These are phyloP conservation scores for Elongisporangium prolatum DNA, from an alignment of 352 stramenopile genomes.

Conservation along the genomic window DNA sequence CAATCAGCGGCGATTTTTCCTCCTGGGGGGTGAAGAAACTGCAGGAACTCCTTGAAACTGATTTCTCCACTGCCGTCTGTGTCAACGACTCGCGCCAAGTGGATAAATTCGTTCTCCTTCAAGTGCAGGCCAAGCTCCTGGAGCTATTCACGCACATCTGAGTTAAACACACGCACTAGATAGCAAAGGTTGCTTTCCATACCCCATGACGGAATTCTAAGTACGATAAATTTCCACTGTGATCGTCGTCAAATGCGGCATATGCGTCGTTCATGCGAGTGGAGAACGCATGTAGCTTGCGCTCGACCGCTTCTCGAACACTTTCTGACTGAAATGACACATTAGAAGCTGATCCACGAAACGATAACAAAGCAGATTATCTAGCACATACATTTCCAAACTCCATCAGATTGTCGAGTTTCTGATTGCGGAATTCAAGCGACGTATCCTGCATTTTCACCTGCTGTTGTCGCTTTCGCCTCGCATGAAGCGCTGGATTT, in stretches of 20 bases:
- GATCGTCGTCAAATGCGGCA: conserved; percentile 46
- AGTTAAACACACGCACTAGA: conserved; percentile 1
- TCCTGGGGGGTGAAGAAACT: conserved; percentile 19
- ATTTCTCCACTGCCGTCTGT: conserved; percentile 48
- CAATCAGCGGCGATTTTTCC: neutral
- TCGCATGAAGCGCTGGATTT: conserved; percentile 13
- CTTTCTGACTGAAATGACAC: neutral
- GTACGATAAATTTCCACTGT: conserved; percentile 50
- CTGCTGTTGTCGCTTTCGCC: conserved; percentile 2
- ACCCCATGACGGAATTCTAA: conserved; percentile 43
- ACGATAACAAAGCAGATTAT: too few relatives aligned
- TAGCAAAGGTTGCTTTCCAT: conserved; percentile 1
- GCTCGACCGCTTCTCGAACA: conserved; percentile 26
- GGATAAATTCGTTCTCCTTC: conserved; percentile 41
- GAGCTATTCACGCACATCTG: conserved; percentile 18
- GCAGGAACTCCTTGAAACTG: conserved; percentile 53
- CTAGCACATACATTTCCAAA: conserved; percentile 2
- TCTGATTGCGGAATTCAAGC: conserved; percentile 18
- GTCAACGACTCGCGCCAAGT: conserved; percentile 31
- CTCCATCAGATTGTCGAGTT: conserved; percentile 7
- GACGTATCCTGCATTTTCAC: conserved; percentile 15
- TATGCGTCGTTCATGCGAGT: conserved; percentile 44
- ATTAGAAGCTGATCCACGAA: too few relatives aligned
- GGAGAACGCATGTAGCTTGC: conserved; percentile 37
- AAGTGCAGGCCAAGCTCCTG: conserved; percentile 43